phyloP scores from a whole-genome alignment of 2,329 filamentous ascomycete species.

The Colletotrichum brevisporum region DNA sequence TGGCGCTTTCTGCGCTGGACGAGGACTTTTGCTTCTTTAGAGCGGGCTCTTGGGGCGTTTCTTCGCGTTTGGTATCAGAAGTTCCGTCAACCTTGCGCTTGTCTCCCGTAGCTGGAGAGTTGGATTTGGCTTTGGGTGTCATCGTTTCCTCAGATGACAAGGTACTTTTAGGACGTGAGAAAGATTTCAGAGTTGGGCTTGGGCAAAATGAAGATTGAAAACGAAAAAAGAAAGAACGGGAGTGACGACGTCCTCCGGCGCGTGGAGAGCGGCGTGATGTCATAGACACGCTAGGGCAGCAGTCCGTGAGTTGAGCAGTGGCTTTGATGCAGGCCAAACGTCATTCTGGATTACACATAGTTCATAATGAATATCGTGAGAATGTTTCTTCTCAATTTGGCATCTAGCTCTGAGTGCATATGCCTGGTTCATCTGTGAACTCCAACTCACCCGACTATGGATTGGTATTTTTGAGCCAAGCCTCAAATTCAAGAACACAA shows the following conservation, averaged over 20 bases:
- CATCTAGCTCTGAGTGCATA: background rate
- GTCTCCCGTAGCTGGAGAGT: background rate
- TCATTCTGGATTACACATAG: too few species aligned
- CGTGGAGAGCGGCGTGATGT: too few species aligned
- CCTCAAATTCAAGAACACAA: background rate
- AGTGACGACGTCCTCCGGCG: too few species aligned
- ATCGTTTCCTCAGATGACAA: background rate
- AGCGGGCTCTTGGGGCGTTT: background rate
- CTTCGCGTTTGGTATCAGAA: background rate
- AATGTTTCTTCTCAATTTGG: background rate
- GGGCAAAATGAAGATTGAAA: too few species aligned
- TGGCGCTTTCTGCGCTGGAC: too few species aligned
- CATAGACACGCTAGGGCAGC: too few species aligned
- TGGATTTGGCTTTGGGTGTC: background rate
- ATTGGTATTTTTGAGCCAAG: background rate
- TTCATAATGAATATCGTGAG: too few species aligned
- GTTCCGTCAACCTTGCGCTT: constrained; percentile 15
- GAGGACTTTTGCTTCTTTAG: constrained; percentile 1
- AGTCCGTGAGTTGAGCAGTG: too few species aligned
- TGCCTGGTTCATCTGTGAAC: background rate
- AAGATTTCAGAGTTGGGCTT: too few species aligned
- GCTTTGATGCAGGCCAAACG: too few species aligned
- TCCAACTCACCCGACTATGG: background rate
- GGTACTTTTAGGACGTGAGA: too few species aligned
- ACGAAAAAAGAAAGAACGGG: too few species aligned